Percentiles rank a stretch among this genome's conserved stretches.
These are phyloP conservation scores for Corylus avellana DNA, from an alignment of 306 rosid species.

Conservation along the genomic window DNA sequence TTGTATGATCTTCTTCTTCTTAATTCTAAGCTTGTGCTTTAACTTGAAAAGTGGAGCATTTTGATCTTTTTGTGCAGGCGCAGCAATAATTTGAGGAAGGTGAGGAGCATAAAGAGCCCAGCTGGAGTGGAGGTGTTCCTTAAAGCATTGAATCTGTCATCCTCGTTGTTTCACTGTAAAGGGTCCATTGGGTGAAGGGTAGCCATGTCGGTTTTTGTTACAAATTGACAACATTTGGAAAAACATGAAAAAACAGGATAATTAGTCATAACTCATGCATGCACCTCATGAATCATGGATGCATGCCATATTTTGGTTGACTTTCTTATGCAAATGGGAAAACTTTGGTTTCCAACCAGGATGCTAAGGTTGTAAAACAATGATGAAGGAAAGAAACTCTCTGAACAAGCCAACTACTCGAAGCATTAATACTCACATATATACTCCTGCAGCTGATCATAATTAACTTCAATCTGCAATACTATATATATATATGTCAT, in stretches of 20 bases:
- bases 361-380: not conserved
- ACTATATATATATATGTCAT: no score
- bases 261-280: not conserved
- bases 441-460: no score
- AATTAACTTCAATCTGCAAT: not conserved
- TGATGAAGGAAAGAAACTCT: not conserved
- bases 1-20: not conserved
- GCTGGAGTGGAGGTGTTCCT: not conserved
- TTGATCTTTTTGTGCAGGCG: not conserved
- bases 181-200: not conserved
- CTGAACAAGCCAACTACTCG: no score
- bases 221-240: not conserved
- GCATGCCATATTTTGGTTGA: no score
- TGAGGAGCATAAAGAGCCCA: not conserved
- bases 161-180: not conserved
- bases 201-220: not conserved
- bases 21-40: not conserved
- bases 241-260: conserved; percentile 1
- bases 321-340: no score
- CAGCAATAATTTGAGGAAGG: not conserved
- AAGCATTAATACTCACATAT: no score
- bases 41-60: not conserved
- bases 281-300: no score
- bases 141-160: not conserved
- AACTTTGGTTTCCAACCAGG: no score